Percentiles rank a stretch among this genome's conserved stretches.
Evolutionary conservation across 345 rosid genomes (phyloP).

Genomic region (Sisymbrium altissimum): DNA sequence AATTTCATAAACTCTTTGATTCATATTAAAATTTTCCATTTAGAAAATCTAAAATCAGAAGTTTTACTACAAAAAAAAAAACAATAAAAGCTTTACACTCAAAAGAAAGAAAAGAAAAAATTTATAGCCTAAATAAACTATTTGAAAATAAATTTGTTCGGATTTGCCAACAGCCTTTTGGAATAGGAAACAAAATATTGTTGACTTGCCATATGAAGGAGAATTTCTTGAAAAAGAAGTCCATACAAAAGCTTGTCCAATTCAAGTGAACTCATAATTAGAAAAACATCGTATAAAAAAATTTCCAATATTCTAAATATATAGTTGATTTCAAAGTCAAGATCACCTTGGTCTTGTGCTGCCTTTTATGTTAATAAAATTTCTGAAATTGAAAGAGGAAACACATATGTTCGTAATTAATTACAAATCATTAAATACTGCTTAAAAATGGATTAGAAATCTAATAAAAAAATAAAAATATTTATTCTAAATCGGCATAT

Average conservation of each 20-base stretch:
- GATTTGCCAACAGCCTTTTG: background rate
- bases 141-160: background rate
- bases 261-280: background rate
- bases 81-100: background rate
- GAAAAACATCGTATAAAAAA: background rate
- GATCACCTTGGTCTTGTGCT: background rate
- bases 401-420: background rate
- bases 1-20: background rate
- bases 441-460: background rate
- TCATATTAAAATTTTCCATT: background rate
- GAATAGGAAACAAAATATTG: background rate
- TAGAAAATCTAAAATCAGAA: background rate
- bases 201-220: background rate
- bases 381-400: background rate
- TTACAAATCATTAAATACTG: background rate
- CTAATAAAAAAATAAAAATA: background rate
- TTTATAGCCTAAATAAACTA: background rate
- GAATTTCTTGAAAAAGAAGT: too few species aligned
- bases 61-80: background rate
- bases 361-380: background rate
- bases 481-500: too few species aligned
- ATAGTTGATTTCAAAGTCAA: background rate
- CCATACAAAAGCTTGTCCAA: background rate
- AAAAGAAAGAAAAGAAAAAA: background rate
- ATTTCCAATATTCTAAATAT: background rate